Evolutionary conservation across 495 filamentous ascomycete genomes (phyloP).

Genomic region (Daldinia grandis): DNA sequence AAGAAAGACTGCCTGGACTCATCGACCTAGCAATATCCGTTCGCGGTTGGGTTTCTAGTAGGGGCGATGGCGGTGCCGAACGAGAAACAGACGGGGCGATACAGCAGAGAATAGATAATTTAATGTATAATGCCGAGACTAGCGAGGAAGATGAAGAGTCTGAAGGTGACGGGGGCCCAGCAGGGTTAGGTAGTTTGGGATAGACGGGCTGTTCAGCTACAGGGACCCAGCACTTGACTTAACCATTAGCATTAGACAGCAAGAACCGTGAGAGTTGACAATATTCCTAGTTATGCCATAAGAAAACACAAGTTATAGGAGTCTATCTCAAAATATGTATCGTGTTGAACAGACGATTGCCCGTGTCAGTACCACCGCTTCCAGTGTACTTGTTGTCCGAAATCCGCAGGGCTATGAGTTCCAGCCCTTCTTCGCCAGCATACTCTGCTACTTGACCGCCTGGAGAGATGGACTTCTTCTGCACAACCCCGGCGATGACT

Average conservation of each 20-base stretch:
- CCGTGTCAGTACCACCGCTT: slow-evolving; percentile 63
- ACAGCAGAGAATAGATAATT: not conserved
- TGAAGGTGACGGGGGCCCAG: no score
- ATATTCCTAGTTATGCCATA: no score
- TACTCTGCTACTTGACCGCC: slow-evolving; percentile 45
- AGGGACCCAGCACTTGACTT: no score
- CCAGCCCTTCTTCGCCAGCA: slow-evolving; percentile 39
- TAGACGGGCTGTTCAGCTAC: no score
- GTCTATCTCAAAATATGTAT: slow-evolving; percentile 16
- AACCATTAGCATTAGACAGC: no score
- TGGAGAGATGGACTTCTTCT: slow-evolving; percentile 51
- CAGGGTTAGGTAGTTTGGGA: no score
- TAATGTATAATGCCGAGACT: not conserved
- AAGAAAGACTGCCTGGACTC: not conserved
- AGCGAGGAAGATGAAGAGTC: no score
- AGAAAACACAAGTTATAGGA: no score
- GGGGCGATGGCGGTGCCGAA: not conserved
- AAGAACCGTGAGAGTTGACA: no score
- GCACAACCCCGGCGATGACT: slow-evolving; percentile 65
- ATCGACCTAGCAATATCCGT: not conserved
- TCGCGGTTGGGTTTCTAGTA: not conserved
- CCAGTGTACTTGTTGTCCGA: slow-evolving; percentile 67
- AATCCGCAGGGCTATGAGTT: slow-evolving; percentile 61
- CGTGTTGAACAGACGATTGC: slow-evolving; percentile 69
- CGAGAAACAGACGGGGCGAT: slow-evolving; percentile 8